Evolutionary conservation across 768 basidiomycete species (phyloP).

Genomic region (Holtermanniella nyarrowii): DNA sequence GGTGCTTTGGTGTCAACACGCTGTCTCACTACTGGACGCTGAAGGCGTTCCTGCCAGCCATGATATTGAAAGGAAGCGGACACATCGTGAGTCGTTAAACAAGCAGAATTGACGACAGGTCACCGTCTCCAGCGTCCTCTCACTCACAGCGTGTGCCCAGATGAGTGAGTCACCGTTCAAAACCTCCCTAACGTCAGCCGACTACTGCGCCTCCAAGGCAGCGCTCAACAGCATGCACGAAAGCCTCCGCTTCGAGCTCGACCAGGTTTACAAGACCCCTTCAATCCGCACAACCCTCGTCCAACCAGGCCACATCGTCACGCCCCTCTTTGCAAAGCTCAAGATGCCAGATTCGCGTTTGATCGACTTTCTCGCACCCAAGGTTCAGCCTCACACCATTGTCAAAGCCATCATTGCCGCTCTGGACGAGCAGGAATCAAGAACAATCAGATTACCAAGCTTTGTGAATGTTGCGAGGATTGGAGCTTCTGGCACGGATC

Average conservation of each 20-base stretch:
- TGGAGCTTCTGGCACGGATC: constrained; percentile 11
- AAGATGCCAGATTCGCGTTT: constrained; percentile 47
- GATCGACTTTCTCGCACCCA: constrained; percentile 66
- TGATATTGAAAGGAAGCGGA: constrained; percentile 66
- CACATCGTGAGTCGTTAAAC: constrained; percentile 51
- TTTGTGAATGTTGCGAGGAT: constrained; percentile 28
- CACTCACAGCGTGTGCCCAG: constrained; percentile 60
- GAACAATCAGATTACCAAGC: constrained; percentile 55
- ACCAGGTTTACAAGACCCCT: constrained; percentile 66
- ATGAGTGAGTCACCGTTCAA: constrained; percentile 51
- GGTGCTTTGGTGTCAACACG: constrained; percentile 82
- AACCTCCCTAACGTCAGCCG: constrained; percentile 47
- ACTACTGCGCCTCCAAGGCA: constrained; percentile 88
- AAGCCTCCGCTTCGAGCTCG: constrained; percentile 76
- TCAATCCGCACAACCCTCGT: constrained; percentile 79
- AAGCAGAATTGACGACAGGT: constrained; percentile 48
- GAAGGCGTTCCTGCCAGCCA: constrained; percentile 81
- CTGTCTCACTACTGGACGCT: constrained; percentile 83
- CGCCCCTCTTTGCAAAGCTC: constrained; percentile 58
- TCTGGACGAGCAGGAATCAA: constrained; percentile 68
- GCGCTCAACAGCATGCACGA: constrained; percentile 73
- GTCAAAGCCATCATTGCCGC: constrained; percentile 74
- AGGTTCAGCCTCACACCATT: constrained; percentile 59
- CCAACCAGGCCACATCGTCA: constrained; percentile 66
- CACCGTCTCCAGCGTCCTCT: constrained; percentile 65